Evolutionary conservation across 305 asterid species (phyloP).

Genomic region (Rubia tinctorum): DNA sequence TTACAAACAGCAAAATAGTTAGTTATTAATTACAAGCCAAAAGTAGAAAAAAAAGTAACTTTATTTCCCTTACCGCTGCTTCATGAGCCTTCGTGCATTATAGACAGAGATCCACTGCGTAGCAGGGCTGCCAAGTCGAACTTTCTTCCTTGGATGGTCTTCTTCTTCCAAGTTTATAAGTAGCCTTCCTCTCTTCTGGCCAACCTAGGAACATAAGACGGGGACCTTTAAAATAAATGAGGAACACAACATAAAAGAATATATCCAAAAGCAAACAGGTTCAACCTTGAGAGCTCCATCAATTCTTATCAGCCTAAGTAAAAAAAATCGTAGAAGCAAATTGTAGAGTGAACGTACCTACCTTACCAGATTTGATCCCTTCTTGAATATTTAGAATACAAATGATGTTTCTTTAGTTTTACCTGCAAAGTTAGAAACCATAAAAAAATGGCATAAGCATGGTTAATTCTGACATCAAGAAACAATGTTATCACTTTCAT

Average conservation of each 20-base stretch:
- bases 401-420: no score
- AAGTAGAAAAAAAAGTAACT: background rate
- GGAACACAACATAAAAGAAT: background rate
- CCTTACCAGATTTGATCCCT: no score
- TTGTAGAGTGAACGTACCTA: no score
- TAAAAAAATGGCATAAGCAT: no score
- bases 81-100: slow-evolving; percentile 97
- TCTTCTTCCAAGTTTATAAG: slow-evolving; percentile 94
- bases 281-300: slow-evolving; percentile 95
- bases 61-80: slow-evolving; percentile 58
- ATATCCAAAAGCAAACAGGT: background rate
- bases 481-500: no score
- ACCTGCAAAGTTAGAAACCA: no score
- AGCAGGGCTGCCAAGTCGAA: slow-evolving; percentile 97
- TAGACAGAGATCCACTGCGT: slow-evolving; percentile 98
- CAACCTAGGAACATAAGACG: slow-evolving; percentile 55
- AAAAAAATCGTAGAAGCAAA: no score
- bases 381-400: no score
- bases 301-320: slow-evolving; percentile 77
- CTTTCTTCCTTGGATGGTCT: slow-evolving; percentile 96
- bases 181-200: slow-evolving; percentile 95
- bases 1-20: background rate
- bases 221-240: background rate
- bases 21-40: background rate
- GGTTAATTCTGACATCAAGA: no score